Evolutionary conservation across 2,329 filamentous ascomycete species (phyloP).

Genomic region (Xylariales sp.): DNA sequence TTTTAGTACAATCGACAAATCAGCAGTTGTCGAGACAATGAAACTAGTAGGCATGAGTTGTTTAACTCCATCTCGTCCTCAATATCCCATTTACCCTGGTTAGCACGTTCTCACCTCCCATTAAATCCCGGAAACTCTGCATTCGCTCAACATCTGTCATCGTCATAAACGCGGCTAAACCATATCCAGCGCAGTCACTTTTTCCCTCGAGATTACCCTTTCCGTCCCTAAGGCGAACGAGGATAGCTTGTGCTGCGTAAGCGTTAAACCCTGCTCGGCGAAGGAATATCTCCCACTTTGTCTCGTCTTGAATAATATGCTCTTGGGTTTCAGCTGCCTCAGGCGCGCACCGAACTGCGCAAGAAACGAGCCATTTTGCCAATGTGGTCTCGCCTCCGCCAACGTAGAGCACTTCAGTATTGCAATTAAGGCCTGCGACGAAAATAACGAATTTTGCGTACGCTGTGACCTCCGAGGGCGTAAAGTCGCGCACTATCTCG

Average conservation of each 20-base stretch:
- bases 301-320: conserved; percentile 66
- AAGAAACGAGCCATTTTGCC: conserved; percentile 65
- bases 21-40: conserved; percentile 9
- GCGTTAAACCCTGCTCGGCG: conserved; percentile 74
- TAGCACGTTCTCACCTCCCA: conserved; percentile 67
- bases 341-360: conserved; percentile 59
- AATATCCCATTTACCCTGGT: conserved; percentile 62
- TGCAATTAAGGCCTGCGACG: conserved; percentile 54
- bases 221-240: conserved; percentile 59
- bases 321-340: conserved; percentile 43
- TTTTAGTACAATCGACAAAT: conserved; percentile 32
- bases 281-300: conserved; percentile 75
- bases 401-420: conserved; percentile 59
- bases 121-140: conserved; percentile 59
- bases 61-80: conserved; percentile 61
- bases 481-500: conserved; percentile 56
- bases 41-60: conserved; percentile 26
- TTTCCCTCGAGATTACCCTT: conserved; percentile 37
- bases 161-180: conserved; percentile 65
- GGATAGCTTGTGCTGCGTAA: conserved; percentile 75
- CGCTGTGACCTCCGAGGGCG: conserved; percentile 56
- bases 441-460: conserved; percentile 65
- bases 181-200: conserved; percentile 48
- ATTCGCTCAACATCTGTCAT: conserved; percentile 65
- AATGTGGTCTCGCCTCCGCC: conserved; percentile 63